Evolutionary conservation across 192 early-diverging fungal genomes (phyloP), one percentile per base, ranked within the genome.

Genomic region (Coemansia sp.): DNA sequence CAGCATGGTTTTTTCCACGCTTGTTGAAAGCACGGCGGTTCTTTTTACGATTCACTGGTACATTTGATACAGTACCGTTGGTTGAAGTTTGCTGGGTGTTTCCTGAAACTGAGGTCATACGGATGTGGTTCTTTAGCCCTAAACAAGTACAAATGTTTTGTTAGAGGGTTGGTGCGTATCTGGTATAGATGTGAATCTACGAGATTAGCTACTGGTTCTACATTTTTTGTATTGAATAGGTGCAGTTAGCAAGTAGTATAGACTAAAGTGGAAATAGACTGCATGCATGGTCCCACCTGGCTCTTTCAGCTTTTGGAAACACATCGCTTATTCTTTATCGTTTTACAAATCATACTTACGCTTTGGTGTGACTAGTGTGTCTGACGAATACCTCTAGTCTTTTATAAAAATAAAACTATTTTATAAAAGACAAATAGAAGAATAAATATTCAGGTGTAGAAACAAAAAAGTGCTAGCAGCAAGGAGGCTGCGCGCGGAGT

Each of bases 381-480:
- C 40, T 44, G 40, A 34, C 40, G 15, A 44, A 44, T 44, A 15
- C 40, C 40, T 5, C 15, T 44, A n/a, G 40, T 44, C 40, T 44
- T 44, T n/a, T 44, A 44, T 44, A 44, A 44, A 11, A 28, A 56
- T 20, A 37, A 10, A 56, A n/a, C 15, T 15, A 15, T n/a, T 28
- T 56, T 56, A 31, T 18, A 56, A 28, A 37, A 12, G 23, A 56
- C 24, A 56, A 18, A 25, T 34, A n/a, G 54, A 36, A 11, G 34
- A 56, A 56, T 23, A 56, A 56, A 56, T 15, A 56, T 20, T n/a
- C 54, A 34, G 11, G 34, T 40, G 40, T 38, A 23, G 31, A 58
- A 14, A 58, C 6, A 37, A 58, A 44, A 44, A 56, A 20, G 52
- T 8, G 4, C 52, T 24, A 14, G 31, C 7, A 34, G 31, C 6